Conservation (phyloP, 257 asterid genomes). For the Ehretia macrophylla region DNA sequence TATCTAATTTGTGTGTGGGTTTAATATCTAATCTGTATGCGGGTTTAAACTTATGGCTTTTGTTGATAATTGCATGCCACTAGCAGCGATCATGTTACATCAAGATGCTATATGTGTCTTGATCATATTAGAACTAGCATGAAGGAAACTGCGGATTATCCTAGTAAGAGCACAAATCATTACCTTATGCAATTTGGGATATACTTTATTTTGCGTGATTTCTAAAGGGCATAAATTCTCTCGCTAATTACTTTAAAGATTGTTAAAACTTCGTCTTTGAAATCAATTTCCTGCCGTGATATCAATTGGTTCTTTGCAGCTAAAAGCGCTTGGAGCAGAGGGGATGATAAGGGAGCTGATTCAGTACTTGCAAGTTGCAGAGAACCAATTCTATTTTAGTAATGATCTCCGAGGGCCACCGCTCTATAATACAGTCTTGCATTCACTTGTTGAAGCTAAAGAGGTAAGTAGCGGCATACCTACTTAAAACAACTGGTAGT, state of each 20-base stretch:
- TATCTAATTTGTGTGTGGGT: not conserved
- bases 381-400: slow-evolving; percentile 34
- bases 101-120: no score
- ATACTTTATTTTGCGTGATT: no score
- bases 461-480: slow-evolving; percentile 37
- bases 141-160: no score
- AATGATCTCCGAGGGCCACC: slow-evolving; percentile 28
- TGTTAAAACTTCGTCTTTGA: not conserved
- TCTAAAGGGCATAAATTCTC: not conserved
- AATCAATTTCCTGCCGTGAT: not conserved
- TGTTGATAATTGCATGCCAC: not conserved
- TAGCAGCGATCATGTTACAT: no score
- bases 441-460: slow-evolving; percentile 69
- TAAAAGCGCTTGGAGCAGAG: slow-evolving; percentile 76
- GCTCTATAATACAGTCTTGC: slow-evolving; percentile 61
- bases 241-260: not conserved
- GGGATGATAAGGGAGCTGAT: slow-evolving; percentile 63
- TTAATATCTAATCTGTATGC: not conserved
- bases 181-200: no score
- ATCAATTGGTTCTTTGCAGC: slow-evolving; percentile 40
- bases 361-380: slow-evolving; percentile 48
- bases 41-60: not conserved
- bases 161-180: no score
- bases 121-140: no score
- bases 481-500: not conserved